Evolutionary conservation across 202 grass and related monocot genomes (phyloP).

Genomic region (Zoysia matrella): DNA sequence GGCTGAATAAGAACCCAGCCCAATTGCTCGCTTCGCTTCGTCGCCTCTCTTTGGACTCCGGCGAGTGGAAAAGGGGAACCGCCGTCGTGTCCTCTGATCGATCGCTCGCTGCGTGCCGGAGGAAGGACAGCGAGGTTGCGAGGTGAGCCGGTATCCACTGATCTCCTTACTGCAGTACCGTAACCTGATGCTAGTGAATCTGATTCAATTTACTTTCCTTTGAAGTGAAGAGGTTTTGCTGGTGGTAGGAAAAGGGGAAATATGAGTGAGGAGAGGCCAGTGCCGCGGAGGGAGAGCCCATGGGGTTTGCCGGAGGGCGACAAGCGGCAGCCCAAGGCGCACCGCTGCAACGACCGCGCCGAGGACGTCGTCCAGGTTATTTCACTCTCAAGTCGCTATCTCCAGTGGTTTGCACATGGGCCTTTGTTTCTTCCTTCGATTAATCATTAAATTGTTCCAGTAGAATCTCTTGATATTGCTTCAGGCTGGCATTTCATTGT

Average conservation of each 20-base stretch:
- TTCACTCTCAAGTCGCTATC: background rate
- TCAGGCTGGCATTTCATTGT: background rate
- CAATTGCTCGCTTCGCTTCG: background rate
- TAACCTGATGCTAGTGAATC: background rate
- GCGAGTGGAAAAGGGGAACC: background rate
- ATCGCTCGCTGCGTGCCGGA: background rate
- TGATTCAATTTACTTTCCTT: constrained; percentile 13
- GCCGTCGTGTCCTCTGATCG: constrained; percentile 33
- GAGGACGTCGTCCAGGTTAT: constrained; percentile 89
- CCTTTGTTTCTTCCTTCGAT: background rate
- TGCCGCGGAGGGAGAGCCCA: constrained; percentile 76
- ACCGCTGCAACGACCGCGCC: constrained; percentile 87
- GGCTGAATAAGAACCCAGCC: background rate
- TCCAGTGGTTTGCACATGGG: background rate
- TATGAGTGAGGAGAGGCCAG: constrained; percentile 73
- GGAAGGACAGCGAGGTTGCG: background rate
- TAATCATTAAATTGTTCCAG: background rate
- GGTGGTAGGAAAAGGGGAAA: background rate
- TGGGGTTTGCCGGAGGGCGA: constrained; percentile 93
- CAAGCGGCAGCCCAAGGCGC: constrained; percentile 75
- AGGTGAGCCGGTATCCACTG: constrained; percentile 10
- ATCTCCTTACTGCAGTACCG: background rate
- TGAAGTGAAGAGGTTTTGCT: constrained; percentile 10
- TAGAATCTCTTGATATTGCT: background rate
- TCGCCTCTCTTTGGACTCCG: constrained; percentile 12